These are phyloP conservation scores for Violaceomyces palustris DNA, from an alignment of 1,284 basidiomycete genomes.

Conservation along the genomic window DNA sequence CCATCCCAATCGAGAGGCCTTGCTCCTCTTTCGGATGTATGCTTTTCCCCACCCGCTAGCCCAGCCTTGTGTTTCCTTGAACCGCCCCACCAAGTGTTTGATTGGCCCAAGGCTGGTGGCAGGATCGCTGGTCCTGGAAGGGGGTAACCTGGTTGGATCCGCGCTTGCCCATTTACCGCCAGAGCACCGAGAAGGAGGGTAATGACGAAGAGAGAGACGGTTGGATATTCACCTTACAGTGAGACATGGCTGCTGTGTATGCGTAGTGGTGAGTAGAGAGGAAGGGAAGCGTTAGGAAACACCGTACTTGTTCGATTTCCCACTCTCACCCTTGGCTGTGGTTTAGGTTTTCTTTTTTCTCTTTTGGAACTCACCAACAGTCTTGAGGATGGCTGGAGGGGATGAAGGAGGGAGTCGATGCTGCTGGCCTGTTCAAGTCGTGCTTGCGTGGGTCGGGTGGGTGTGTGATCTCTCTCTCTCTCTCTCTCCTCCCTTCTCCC, in stretches of 20 bases:
- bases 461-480: not conserved
- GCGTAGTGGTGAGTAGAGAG: conserved; percentile 4
- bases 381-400: conserved; percentile 31
- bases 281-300: not conserved
- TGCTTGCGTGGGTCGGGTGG: not conserved
- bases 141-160: conserved; percentile 12
- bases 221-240: conserved; percentile 35
- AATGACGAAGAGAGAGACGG: not conserved
- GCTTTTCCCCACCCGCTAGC: not conserved
- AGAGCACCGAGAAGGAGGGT: no score
- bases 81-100: conserved; percentile 2
- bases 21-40: no score
- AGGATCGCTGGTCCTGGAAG: no score
- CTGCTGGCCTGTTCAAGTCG: no score
- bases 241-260: conserved; percentile 26
- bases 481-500: not conserved
- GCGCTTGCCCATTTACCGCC: not conserved
- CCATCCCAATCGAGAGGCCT: no score
- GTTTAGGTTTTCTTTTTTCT: not conserved
- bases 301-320: not conserved
- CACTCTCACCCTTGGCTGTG: conserved; percentile 4
- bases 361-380: conserved; percentile 8
- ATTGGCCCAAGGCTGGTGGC: no score
- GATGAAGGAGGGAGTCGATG: conserved; percentile 12
- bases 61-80: not conserved